A percentile compares a stretch with the other conserved stretches of the same genome.
Conservation (phyloP, 2,329 filamentous ascomycete genomes). For the Monosporascus cannonballus region DNA sequence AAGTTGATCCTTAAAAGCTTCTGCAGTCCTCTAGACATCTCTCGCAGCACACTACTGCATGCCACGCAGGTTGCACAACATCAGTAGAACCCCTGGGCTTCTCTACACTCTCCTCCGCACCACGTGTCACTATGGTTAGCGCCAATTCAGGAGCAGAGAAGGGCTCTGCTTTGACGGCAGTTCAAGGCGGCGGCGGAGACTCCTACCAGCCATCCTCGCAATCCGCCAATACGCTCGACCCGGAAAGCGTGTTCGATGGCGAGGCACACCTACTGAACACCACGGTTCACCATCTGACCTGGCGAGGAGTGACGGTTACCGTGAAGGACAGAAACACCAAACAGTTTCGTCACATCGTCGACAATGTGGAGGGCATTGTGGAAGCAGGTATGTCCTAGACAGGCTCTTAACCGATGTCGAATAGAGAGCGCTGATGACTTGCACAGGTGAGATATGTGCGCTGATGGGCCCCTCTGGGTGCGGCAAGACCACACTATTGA, state of each 20-base stretch:
- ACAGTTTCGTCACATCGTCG: conserved; percentile 55
- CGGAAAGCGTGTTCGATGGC: conserved; percentile 24
- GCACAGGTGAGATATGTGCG: conserved; percentile 62
- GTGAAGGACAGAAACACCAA: conserved; percentile 68
- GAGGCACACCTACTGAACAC: conserved; percentile 55
- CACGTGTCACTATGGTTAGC: background rate
- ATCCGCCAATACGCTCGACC: background rate
- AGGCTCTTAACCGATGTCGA: too few species aligned
- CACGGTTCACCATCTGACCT: conserved; percentile 58
- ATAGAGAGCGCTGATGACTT: too few species aligned
- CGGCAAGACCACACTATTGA: conserved; percentile 81
- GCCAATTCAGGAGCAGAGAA: background rate
- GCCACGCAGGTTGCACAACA: too few species aligned
- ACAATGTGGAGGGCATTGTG: conserved; percentile 56
- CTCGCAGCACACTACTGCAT: too few species aligned
- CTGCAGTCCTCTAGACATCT: too few species aligned
- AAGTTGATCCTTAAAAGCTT: too few species aligned
- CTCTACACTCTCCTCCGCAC: too few species aligned
- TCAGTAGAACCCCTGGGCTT: too few species aligned
- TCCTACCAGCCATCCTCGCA: background rate
- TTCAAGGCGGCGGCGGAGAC: background rate
- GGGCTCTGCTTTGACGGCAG: background rate
- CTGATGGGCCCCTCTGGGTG: conserved; percentile 71
- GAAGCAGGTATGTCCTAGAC: conserved; percentile 44
- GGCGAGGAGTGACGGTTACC: conserved; percentile 61